Percentiles rank a stretch among this genome's conserved stretches.
These are phyloP conservation scores for Mycena olivaceomarginata DNA, from an alignment of 768 basidiomycete species.

Conservation along the genomic window DNA sequence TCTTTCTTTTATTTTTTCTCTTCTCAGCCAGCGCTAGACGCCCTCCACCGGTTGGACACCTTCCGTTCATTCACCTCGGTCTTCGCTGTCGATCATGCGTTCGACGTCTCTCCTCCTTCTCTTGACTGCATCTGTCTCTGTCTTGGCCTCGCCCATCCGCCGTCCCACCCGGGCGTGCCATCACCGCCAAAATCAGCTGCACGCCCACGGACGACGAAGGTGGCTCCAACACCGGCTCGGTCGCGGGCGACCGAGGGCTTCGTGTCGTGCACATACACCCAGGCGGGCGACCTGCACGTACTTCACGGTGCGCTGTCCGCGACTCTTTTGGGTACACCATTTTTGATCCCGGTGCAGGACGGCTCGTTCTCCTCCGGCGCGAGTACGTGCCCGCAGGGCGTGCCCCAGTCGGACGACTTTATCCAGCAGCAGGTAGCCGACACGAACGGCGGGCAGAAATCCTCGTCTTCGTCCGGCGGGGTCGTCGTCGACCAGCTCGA, in stretches of 20 bases:
- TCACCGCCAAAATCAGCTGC: background rate
- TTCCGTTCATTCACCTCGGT: slow-evolving; percentile 8
- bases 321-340: too few species aligned
- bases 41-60: slow-evolving; percentile 34
- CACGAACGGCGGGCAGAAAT: too few species aligned
- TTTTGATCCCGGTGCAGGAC: background rate
- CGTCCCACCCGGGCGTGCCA: background rate
- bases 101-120: slow-evolving; percentile 11
- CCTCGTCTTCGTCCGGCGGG: too few species aligned
- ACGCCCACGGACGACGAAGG: slow-evolving; percentile 3
- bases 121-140: slow-evolving; percentile 26
- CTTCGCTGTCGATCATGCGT: slow-evolving; percentile 25
- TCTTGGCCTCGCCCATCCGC: slow-evolving; percentile 19
- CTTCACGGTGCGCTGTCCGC: too few species aligned
- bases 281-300: slow-evolving; percentile 16
- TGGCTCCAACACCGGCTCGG: background rate
- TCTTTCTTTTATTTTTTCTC: background rate
- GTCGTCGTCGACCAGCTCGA: too few species aligned
- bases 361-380: slow-evolving; percentile 30
- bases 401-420: slow-evolving; percentile 13
- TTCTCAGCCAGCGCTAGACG: slow-evolving; percentile 27
- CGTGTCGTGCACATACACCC: background rate
- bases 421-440: too few species aligned
- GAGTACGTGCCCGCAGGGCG: slow-evolving; percentile 20
- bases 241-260: background rate